Percentiles rank a stretch among this genome's conserved stretches.
Conservation (phyloP, 2,329 filamentous ascomycete genomes). For the Dactylellina haptotyla region DNA sequence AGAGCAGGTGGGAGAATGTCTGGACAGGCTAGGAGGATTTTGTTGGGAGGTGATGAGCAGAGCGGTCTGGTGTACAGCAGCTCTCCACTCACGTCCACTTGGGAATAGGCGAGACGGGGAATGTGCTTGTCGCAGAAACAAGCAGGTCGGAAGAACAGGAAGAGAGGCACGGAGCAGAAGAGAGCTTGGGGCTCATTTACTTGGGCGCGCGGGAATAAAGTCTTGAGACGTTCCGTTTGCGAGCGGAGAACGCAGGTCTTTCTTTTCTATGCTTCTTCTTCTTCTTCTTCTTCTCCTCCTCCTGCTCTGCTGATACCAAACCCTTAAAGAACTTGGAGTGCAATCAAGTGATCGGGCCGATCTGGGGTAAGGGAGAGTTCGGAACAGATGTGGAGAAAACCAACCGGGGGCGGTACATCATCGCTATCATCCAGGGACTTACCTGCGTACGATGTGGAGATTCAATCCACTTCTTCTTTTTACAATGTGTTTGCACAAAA, state of each 20-base stretch:
- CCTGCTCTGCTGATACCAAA: too few species aligned
- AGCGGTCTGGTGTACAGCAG: neutral
- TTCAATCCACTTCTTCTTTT: neutral
- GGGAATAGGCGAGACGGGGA: neutral
- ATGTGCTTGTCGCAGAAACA: conserved; percentile 14
- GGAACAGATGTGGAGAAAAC: neutral
- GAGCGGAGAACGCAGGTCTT: conserved; percentile 7
- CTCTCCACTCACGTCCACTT: neutral
- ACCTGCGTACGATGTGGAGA: neutral
- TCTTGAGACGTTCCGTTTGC: neutral
- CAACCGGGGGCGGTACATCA: neutral
- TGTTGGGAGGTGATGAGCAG: conserved; percentile 21
- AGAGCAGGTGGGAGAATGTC: neutral
- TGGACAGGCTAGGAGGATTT: conserved; percentile 7
- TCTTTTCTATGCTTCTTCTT: too few species aligned
- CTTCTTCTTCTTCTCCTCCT: too few species aligned
- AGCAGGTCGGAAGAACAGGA: conserved; percentile 5
- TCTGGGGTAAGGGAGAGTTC: conserved; percentile 3
- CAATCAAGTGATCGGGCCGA: neutral
- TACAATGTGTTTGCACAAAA: too few species aligned
- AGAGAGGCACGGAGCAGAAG: neutral
- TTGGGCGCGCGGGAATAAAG: neutral
- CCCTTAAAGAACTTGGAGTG: neutral
- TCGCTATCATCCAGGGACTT: neutral
- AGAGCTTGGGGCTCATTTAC: neutral